Percentiles rank a stretch among this genome's conserved stretches.
These are phyloP conservation scores for Lecanoromycetidae sp. DNA, from an alignment of 2,329 filamentous ascomycete species.

Conservation along the genomic window DNA sequence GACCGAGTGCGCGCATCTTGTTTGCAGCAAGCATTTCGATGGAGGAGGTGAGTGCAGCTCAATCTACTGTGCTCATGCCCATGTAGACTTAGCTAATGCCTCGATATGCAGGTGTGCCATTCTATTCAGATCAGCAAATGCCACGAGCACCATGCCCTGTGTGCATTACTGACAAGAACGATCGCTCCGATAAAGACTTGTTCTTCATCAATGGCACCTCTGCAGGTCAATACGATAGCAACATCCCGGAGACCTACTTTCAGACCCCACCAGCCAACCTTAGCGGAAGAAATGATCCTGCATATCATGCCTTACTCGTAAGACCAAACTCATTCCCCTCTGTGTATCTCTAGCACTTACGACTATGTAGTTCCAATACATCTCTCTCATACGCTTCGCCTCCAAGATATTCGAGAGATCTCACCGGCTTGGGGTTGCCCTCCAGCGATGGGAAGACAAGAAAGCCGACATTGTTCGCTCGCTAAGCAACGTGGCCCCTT, in stretches of 20 bases:
- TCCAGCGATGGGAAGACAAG: conserved; percentile 14
- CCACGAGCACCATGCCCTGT: conserved; percentile 36
- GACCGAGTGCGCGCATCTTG: conserved; percentile 37
- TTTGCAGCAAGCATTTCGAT: conserved; percentile 37
- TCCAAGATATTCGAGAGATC: conserved; percentile 15
- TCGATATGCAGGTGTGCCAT: conserved; percentile 31
- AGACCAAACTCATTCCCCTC: not conserved
- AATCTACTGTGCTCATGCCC: not conserved
- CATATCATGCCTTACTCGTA: conserved; percentile 34
- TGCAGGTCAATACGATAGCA: conserved; percentile 31
- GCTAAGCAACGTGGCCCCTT: conserved; percentile 6
- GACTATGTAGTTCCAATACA: conserved; percentile 36
- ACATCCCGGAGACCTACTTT: conserved; percentile 34
- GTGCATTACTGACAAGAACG: conserved; percentile 29
- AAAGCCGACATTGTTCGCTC: conserved; percentile 11
- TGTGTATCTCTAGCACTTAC: too few relatives aligned
- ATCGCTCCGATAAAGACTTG: conserved; percentile 27
- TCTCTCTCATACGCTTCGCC: conserved; percentile 26
- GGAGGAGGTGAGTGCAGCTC: conserved; percentile 32
- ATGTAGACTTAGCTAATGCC: not conserved
- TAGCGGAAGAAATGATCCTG: conserved; percentile 24
- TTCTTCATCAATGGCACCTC: conserved; percentile 35
- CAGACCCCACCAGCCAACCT: conserved; percentile 34
- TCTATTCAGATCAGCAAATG: conserved; percentile 30
- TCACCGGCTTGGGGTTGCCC: not conserved